A percentile compares a stretch with the other conserved stretches of the same genome.
Conservation (phyloP, 202 grass and related monocot genomes). For the Musa balbisiana region DNA sequence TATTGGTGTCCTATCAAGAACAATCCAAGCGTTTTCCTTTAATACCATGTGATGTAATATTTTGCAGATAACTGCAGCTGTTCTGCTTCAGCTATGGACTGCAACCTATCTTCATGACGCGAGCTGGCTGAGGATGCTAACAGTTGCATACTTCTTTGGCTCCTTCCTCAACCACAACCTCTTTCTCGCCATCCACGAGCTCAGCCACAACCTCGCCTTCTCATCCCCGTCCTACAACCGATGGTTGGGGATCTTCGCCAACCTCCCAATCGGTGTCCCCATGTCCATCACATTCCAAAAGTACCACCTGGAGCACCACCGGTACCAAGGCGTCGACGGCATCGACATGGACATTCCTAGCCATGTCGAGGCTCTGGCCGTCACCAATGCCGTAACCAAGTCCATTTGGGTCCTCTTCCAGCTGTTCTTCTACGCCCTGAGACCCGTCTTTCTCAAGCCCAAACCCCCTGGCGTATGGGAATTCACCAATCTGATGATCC, state of each 20-base stretch:
- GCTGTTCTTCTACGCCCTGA: constrained; percentile 79
- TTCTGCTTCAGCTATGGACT: constrained; percentile 73
- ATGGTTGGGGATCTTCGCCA: constrained; percentile 90
- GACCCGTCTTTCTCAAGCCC: constrained; percentile 71
- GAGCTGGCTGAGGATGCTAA: constrained; percentile 66
- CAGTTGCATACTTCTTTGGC: constrained; percentile 77
- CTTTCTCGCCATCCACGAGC: constrained; percentile 89
- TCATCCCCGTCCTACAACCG: constrained; percentile 62
- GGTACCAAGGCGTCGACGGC: constrained; percentile 84
- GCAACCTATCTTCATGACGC: constrained; percentile 44
- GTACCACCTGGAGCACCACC: constrained; percentile 93
- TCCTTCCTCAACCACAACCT: constrained; percentile 97
- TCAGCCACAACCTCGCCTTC: constrained; percentile 97
- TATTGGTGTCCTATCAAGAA: background rate
- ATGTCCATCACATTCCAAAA: constrained; percentile 98
- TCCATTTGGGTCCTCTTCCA: constrained; percentile 81
- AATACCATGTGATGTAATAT: background rate
- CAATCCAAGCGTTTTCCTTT: background rate
- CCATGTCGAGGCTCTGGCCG: constrained; percentile 34
- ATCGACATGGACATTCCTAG: constrained; percentile 90
- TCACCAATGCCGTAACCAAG: constrained; percentile 52
- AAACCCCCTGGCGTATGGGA: constrained; percentile 89
- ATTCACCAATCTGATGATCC: constrained; percentile 64
- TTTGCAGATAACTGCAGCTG: constrained; percentile 58
- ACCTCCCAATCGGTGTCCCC: constrained; percentile 85